phyloP scores from a whole-genome alignment of 768 basidiomycete genomes.

The Gloeostereum incarnatum region DNA sequence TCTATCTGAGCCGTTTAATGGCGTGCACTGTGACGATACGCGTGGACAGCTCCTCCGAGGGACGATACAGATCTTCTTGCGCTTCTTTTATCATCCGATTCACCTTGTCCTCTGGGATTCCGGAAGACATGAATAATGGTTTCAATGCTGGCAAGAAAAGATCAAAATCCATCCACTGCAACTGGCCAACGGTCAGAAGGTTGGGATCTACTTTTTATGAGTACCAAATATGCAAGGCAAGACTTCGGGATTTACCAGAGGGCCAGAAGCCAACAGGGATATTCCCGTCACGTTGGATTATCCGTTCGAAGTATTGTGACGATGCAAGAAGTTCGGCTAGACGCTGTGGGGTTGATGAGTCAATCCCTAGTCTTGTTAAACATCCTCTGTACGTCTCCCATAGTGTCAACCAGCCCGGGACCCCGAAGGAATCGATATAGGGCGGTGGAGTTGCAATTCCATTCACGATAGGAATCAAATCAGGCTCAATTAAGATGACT shows the following conservation, averaged over 20 bases:
- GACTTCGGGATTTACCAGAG: constrained; percentile 28
- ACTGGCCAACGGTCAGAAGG: constrained; percentile 54
- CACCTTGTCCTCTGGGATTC: constrained; percentile 43
- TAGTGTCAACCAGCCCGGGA: constrained; percentile 52
- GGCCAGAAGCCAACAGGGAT: constrained; percentile 68
- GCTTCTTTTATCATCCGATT: constrained; percentile 51
- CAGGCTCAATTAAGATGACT: constrained; percentile 56
- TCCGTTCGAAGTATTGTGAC: constrained; percentile 45
- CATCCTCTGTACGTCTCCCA: constrained; percentile 56
- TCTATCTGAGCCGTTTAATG: constrained; percentile 14
- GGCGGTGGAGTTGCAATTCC: constrained; percentile 14
- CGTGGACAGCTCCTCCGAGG: constrained; percentile 37
- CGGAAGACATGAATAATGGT: constrained; percentile 46
- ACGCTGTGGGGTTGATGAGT: constrained; percentile 47
- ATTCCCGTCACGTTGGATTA: constrained; percentile 45
- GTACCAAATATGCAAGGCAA: constrained; percentile 7
- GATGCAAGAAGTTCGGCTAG: constrained; percentile 38
- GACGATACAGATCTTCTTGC: constrained; percentile 57
- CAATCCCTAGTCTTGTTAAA: constrained; percentile 41
- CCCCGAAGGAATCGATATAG: constrained; percentile 23
- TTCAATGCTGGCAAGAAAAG: constrained; percentile 53
- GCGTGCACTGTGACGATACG: constrained; percentile 56
- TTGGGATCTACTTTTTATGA: constrained; percentile 33
- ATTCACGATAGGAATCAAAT: constrained; percentile 40
- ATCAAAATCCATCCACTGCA: constrained; percentile 70